A percentile compares a stretch with the other conserved stretches of the same genome.
These are phyloP conservation scores for Calonectria fujianensis DNA, from an alignment of 2,329 filamentous ascomycete species.

Conservation along the genomic window DNA sequence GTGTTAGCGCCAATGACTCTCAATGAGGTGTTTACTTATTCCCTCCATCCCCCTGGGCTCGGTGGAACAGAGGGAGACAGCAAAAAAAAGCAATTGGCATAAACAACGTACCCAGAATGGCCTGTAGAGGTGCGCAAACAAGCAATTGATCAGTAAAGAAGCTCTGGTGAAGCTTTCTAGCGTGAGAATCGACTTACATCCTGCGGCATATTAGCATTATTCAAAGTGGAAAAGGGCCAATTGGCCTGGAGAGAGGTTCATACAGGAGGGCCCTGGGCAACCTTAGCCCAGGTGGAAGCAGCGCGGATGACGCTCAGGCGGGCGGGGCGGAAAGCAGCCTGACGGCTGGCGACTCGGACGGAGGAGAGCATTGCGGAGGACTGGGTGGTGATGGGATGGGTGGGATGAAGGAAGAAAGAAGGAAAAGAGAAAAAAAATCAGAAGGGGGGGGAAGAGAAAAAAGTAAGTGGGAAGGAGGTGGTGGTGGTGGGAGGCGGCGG, in stretches of 20 bases:
- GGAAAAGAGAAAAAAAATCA: slow-evolving; percentile 28
- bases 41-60: slow-evolving; percentile 34
- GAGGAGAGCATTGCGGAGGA: slow-evolving; percentile 72
- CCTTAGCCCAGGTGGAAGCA: slow-evolving; percentile 91
- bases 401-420: slow-evolving; percentile 41
- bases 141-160: slow-evolving; percentile 50
- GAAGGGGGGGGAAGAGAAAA: slow-evolving; percentile 32
- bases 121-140: slow-evolving; percentile 66
- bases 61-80: slow-evolving; percentile 44
- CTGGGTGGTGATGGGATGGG: slow-evolving; percentile 41
- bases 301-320: slow-evolving; percentile 68
- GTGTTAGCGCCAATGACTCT: slow-evolving; percentile 50
- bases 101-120: slow-evolving; percentile 80
- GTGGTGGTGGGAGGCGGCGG: slow-evolving; percentile 41
- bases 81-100: slow-evolving; percentile 43
- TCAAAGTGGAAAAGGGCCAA: slow-evolving; percentile 39
- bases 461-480: slow-evolving; percentile 40
- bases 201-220: slow-evolving; percentile 53
- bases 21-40: slow-evolving; percentile 41
- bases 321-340: slow-evolving; percentile 65
- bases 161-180: slow-evolving; percentile 41
- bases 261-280: slow-evolving; percentile 96
- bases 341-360: slow-evolving; percentile 72
- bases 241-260: slow-evolving; percentile 62
- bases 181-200: slow-evolving; percentile 60